Percentiles rank a stretch among this genome's conserved stretches.
These are phyloP conservation scores for Podaxis sp. DNA, from an alignment of 768 basidiomycete species.

Conservation along the genomic window DNA sequence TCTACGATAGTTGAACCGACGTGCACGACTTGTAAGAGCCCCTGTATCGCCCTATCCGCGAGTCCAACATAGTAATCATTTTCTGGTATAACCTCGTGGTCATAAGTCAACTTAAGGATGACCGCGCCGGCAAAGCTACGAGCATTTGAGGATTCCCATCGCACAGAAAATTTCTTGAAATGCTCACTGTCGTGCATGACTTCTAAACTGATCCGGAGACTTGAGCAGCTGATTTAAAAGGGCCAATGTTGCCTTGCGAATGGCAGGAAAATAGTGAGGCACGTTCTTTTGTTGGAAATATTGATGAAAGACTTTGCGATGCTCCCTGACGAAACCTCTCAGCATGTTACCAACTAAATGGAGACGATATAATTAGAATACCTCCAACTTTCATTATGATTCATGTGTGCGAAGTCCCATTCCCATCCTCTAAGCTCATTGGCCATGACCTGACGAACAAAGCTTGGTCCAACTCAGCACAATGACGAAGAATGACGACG, in stretches of 20 bases:
- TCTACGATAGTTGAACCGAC: conserved; percentile 41
- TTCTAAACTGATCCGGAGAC: conserved; percentile 26
- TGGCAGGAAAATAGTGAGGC: conserved; percentile 22
- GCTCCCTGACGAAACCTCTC: conserved; percentile 19
- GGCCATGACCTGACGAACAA: conserved; percentile 22
- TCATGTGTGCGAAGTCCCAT: conserved; percentile 32
- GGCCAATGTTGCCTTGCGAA: conserved; percentile 21
- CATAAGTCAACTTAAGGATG: conserved; percentile 38
- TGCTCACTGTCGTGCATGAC: conserved; percentile 29
- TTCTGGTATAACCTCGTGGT: conserved; percentile 32
- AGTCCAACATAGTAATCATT: conserved; percentile 36
- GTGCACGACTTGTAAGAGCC: conserved; percentile 27
- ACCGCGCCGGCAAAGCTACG: conserved; percentile 29
- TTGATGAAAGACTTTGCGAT: conserved; percentile 34
- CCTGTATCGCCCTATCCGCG: conserved; percentile 22
- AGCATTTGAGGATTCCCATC: not conserved
- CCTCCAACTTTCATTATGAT: conserved; percentile 27
- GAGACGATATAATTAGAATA: not conserved
- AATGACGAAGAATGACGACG: not conserved
- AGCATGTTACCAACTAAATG: not conserved
- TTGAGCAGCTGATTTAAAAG: conserved; percentile 25
- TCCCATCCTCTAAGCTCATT: conserved; percentile 27
- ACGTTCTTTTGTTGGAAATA: conserved; percentile 32
- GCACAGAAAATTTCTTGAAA: not conserved
- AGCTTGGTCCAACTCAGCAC: not conserved